Evolutionary conservation across 768 basidiomycete species (phyloP).

Genomic region (Mycena rosella): DNA sequence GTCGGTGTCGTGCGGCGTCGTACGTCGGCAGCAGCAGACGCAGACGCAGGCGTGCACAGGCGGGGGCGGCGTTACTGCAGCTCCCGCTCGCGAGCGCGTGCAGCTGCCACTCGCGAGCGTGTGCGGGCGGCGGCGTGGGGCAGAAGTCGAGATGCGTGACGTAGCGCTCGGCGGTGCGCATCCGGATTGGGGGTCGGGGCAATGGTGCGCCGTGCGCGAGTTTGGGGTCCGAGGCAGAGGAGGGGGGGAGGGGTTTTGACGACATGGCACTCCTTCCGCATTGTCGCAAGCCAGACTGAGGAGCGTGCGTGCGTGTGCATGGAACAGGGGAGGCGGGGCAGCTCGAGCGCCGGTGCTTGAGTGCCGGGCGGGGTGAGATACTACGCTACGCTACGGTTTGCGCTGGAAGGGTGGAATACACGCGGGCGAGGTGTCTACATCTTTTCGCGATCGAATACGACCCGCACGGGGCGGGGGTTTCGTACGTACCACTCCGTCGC

Average conservation of each 20-base stretch:
- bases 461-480: no score
- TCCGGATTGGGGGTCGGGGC: not conserved
- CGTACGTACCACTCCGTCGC: no score
- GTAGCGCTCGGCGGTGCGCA: constrained; percentile 6
- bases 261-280: constrained; percentile 4
- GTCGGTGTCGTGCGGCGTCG: constrained; percentile 7
- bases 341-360: not conserved
- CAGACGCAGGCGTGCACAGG: not conserved
- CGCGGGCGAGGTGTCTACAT: not conserved
- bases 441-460: not conserved
- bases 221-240: constrained; percentile 3
- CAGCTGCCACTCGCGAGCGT: not conserved
- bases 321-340: not conserved
- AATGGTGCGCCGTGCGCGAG: not conserved
- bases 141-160: not conserved
- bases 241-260: not conserved
- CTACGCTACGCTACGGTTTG: not conserved
- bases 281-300: constrained; percentile 1
- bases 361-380: not conserved
- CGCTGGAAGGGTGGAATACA: not conserved
- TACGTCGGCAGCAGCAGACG: constrained; percentile 3
- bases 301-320: not conserved
- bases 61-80: constrained; percentile 3
- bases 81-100: no score
- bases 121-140: not conserved